Base-by-base conservation (phyloP, 176 grass and related monocot genomes). In the Chloris gayana region DNA sequence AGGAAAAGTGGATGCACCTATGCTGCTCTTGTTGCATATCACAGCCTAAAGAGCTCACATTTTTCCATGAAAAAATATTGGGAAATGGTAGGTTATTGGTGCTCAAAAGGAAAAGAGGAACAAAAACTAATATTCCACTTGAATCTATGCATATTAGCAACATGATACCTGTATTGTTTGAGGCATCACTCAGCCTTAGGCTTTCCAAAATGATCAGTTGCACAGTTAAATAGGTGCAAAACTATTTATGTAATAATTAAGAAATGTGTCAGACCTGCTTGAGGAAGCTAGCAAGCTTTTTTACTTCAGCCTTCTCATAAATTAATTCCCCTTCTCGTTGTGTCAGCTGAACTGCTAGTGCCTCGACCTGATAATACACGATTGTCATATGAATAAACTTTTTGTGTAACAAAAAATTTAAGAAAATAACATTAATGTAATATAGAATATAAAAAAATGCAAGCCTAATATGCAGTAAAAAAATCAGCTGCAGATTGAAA, bases 291-390 rank as follows among this genome's bases (percentile, higher is more conserved):
- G 92, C 92, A 69, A 98, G 66, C 74, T 92, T 98, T 82, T 91
- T 94, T 33, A 98, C 88, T 94, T 98, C 95, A 19, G 92, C 86
- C 79, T 94, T 98, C 79, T 98, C 95, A 80, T 94, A 93, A 85
- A 98, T 85, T 79, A 98, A 83, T 76, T 98, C 95, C 35, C 92
- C 95, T 91, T 98, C 95, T 85, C 92, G 92, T 79, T 98, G 95
- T 58, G 95, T 98, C 70, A 98, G 84, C 56, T 98, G 95, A 63
- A 94, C 92, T 64, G 95, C 92, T 85, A 98, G 84, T 57, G 92
- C 88, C 77, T 98, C 95, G 67, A 98, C 95, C 95, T 98, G 72
- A 58, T 77, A 77, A 29, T 65, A 87, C 63, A 77, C 71, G 60
- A 51, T 44, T 81, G 24, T 26, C 82, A 85, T 27, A 75, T 24